Base-by-base conservation (phyloP, 176 grass and related monocot species). In the Typha latifolia region DNA sequence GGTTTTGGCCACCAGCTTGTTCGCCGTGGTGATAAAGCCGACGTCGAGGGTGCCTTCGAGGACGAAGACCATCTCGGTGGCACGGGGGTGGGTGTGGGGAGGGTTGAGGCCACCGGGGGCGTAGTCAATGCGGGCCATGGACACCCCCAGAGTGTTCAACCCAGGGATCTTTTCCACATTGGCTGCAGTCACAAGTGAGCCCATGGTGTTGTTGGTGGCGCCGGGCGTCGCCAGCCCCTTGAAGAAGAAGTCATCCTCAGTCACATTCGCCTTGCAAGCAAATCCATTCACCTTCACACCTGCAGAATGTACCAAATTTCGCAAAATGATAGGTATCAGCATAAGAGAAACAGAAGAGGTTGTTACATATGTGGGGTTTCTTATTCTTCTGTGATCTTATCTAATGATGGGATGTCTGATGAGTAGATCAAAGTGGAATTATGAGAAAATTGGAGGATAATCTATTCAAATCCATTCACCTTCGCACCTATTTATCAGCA, bases 11-110 rank as follows among this genome's bases (percentile, higher is more conserved):
- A 90, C 71, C 69, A 95, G 86, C 75, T 67, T 71, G 66, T 95
- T 90, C 13, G 64, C 76, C 0, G 86, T 90, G 78, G 81, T 90
- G 84, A 95, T 75, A 78, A 95, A 95, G 0, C 91, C 91, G 4
- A 90, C 91, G 76, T 95, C 81, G 14, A 95, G 78, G 50, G 49
- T 65, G 52, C 81, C 91, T 12, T 90, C 32, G 47, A 82, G 74
- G 32, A 95, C 86, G 57, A 95, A 90, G 61, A 95, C 49, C 12
- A 95, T 84, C 82, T 95, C 86, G 0, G 90, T 90, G 67, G 80
- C 90, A 9, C 90, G 86, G 13, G 90, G 90, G 80, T 90, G 90
- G 9, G 86, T 86, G 83, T 95, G 90, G 9, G 90, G 90, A 1
- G 86, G 86, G 77, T 86, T 95, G 66, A 79, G 71, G 0, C 90